A percentile compares a stretch with the other conserved stretches of the same genome.
phyloP scores from a whole-genome alignment of 2,329 filamentous ascomycete species.

The Ceratocystis ficicola region DNA sequence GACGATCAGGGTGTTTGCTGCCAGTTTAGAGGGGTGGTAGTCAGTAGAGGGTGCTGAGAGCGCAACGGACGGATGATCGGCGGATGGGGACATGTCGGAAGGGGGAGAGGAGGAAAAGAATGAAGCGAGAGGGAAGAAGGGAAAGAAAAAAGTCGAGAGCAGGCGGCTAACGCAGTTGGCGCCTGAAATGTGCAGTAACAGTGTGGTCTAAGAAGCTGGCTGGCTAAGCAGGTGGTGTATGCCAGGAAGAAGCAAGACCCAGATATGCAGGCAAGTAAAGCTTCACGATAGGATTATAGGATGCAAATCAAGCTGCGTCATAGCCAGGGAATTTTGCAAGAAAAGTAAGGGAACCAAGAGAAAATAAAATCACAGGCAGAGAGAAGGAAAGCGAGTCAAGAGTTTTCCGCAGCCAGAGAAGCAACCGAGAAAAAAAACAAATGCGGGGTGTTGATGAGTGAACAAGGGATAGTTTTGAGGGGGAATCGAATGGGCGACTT shows the following conservation, averaged over 20 bases:
- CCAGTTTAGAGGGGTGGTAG: conserved; percentile 14
- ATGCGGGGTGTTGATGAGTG: conserved; percentile 8
- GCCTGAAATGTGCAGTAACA: neutral
- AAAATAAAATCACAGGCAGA: neutral
- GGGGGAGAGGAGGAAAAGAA: neutral
- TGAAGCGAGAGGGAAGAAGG: neutral
- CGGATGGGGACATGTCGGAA: neutral
- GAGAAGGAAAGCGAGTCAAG: neutral
- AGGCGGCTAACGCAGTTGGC: neutral
- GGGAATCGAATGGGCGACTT: neutral
- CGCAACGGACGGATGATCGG: neutral
- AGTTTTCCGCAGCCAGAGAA: conserved; percentile 8
- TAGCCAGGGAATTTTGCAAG: neutral
- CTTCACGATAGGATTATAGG: conserved; percentile 2
- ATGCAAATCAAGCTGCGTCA: conserved; percentile 10
- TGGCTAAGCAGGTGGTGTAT: neutral
- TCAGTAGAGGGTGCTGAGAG: conserved; percentile 9
- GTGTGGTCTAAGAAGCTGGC: conserved; percentile 1
- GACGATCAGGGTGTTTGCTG: conserved; percentile 19
- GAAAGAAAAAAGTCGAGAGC: neutral
- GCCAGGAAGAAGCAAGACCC: neutral
- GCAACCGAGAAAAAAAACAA: conserved; percentile 3
- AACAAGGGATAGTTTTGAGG: conserved; percentile 11
- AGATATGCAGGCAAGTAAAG: conserved; percentile 7
- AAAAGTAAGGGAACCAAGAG: neutral